Percentiles rank a stretch among this genome's conserved stretches.
Conservation (phyloP, 2,329 filamentous ascomycete genomes). For the Claviceps monticola region DNA sequence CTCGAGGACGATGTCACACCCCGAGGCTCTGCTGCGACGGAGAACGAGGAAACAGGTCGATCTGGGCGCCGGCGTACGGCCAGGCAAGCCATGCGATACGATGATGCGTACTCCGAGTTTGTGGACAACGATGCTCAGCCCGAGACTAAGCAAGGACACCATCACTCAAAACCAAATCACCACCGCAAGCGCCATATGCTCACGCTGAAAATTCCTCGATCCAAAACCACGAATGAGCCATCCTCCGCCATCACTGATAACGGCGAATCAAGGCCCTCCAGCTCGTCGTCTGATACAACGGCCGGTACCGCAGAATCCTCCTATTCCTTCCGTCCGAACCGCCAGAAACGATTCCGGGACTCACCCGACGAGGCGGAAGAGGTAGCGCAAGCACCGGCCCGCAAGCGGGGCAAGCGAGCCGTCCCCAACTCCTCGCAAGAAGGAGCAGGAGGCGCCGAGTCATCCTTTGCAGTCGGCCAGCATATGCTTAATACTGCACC, state of each 20-base stretch:
- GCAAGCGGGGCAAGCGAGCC: constrained; percentile 23
- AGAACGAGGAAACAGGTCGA: constrained; percentile 4
- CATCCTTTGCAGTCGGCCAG: constrained; percentile 8
- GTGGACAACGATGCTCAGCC: constrained; percentile 10
- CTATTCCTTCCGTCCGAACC: constrained; percentile 41
- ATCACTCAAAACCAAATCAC: not conserved
- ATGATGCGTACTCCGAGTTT: constrained; percentile 5
- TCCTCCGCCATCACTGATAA: constrained; percentile 24
- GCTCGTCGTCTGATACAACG: constrained; percentile 38
- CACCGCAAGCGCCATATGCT: constrained; percentile 16
- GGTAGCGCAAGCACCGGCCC: constrained; percentile 21
- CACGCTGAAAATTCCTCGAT: constrained; percentile 27
- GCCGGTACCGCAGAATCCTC: constrained; percentile 34
- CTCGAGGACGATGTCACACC: constrained; percentile 13
- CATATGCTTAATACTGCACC: constrained; percentile 12
- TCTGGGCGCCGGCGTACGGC: constrained; percentile 8
- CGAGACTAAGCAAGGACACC: constrained; percentile 11
- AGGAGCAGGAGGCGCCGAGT: constrained; percentile 3
- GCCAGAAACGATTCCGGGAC: constrained; percentile 39
- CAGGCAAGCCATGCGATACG: constrained; percentile 5
- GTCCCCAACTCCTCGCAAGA: constrained; percentile 5
- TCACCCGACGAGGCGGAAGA: constrained; percentile 30
- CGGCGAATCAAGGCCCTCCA: constrained; percentile 36
- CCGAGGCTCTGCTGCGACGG: constrained; percentile 5
- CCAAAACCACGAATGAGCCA: constrained; percentile 25